Base-by-base conservation (phyloP, 2,329 filamentous ascomycete genomes). In the Xylaria sp. region DNA sequence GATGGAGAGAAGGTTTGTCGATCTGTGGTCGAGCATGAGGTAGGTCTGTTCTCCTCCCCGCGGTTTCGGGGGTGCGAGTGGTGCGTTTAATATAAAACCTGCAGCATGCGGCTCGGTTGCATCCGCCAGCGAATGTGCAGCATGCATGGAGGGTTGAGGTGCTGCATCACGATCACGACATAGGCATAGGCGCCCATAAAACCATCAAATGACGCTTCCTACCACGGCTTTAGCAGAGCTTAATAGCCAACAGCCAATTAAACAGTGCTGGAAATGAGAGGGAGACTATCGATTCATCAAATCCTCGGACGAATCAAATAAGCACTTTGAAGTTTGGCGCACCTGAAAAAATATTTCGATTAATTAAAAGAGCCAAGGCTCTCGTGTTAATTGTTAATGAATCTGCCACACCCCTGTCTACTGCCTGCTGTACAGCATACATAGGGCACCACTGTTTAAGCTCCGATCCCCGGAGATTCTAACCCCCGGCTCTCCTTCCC, bases 41-140 rank as follows among this genome's bases (percentile, higher is more conserved):
- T 42, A 24, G 2, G n/a, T 24, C 24, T 27, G 24, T 55, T 32
- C 4, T 34, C 34, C 54, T 32, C 27, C 64, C 54, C 48, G n/a
- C 53, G 19, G 21, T 36, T 39, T 32, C 6, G 4, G 47, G 36
- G 30, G n/a, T 6, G 19, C 47, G 34, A 42, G 14, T 56, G 30
- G 50, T 27, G 39, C 50, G 57, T 61, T 55, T 42, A 27, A 50
- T 45, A 53, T 58, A 27, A 36, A 64, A 19, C 39, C n/a, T 65
- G 64, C 64, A 62, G 54, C 34, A 69, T 64, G 67, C 67, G 47
- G 59, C 55, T 61, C 42, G 64, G 67, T 64, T 63, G 67, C 51
- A 69, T 67, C 60, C 63, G 59, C 64, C 67, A 66, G 36, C 50
- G 54, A 63, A 47, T 32, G 58, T 27, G 32, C 58, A 54, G 53